Base-by-base conservation (phyloP, 345 rosid species). In the Schrenkiella parvula region DNA sequence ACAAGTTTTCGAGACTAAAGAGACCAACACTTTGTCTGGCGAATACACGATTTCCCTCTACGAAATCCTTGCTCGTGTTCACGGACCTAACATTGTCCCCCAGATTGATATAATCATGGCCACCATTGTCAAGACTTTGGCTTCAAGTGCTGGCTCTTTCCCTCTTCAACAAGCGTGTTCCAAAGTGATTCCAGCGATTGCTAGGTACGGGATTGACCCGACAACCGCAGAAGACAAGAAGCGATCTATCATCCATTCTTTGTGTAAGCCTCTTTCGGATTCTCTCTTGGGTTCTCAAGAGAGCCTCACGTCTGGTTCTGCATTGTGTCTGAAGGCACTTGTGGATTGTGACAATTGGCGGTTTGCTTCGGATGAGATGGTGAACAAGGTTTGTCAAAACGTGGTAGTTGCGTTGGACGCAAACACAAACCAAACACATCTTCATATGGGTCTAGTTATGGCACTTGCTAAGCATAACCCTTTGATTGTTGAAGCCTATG, bases 141-240 rank as follows among this genome's bases (percentile, higher is more conserved):
- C 93, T 58, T 89, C 96, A 9, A 95, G 93, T 76, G 93, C 97
- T 4, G 98, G 92, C 17, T 95, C 97, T 38, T 87, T 95, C 77
- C 92, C 97, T 61, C 97, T 95, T 68, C 98, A 91, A 66, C 98
- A 95, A 66, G 99, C 99, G 0, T 95, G 99, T 78, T 88, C 99
- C 6, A 91, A 88, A 77, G 99, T 95, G 47, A 87, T 95, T 3
- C 93, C 97, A 0, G 97, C 98, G 4, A 90, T 92, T 71, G 96
- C 99, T 4, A 84, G 93, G 58, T 92, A 92, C 26, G 97, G 96
- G 32, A 88, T 95, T 54, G 97, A 88, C 9, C 98, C 88, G 0
- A 81, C 90, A 9, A 85, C 86, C 9, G 85, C 78, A 0, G 93
- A 86, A 42, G 89, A 91, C 25, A 88, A 88, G 81, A 95, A 86